Evolutionary conservation across 805 yeast genomes (phyloP), one percentile per base, ranked within the genome.

Genomic region (Kodamaea leandrae): DNA sequence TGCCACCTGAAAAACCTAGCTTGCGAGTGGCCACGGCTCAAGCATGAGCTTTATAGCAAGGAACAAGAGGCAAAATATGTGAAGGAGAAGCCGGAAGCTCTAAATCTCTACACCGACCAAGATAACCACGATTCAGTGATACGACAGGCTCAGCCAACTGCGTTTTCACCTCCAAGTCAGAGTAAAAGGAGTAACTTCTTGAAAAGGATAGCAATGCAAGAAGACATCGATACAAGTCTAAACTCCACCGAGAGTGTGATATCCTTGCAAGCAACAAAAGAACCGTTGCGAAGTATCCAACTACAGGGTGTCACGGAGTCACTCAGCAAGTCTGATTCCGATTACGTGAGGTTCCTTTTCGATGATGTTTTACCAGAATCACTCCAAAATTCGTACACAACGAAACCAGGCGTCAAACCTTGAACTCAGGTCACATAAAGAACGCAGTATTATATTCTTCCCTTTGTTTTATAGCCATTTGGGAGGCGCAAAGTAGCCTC

Each of bases 171-270:
- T 12, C 33, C 33, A 4, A 30, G 33, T 12, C 33, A 30, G n/a
- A 30, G 19, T 21, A 30, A 30, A 16, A 30, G 33, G 14, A 42
- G 42, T 27, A 32, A 39, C 30, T 44, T 30, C 25, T 24, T 65
- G 17, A 54, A 57, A 19, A 48, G 62, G 26, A 66, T 66, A 30
- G 70, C 70, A 20, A 54, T 66, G 60, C 72, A 66, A 49, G 64
- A 65, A 52, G 68, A 66, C 10, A 38, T 38, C 15, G 36, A 23
- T 4, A 26, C 38, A 3, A 14, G 13, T 10, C 17, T 14, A 10
- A 4, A 27, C 16, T 16, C 3, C 17, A 6, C 33, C 21, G 6
- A 21, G 25, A 6, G 9, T 21, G 25, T 10, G 25, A 21, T 21
- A 21, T 21, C 10, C 20, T 30, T 17, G 32, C 4, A 9, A 16